phyloP scores from a whole-genome alignment of 2,329 filamentous ascomycete species.

The Podosphaera xanthii region DNA sequence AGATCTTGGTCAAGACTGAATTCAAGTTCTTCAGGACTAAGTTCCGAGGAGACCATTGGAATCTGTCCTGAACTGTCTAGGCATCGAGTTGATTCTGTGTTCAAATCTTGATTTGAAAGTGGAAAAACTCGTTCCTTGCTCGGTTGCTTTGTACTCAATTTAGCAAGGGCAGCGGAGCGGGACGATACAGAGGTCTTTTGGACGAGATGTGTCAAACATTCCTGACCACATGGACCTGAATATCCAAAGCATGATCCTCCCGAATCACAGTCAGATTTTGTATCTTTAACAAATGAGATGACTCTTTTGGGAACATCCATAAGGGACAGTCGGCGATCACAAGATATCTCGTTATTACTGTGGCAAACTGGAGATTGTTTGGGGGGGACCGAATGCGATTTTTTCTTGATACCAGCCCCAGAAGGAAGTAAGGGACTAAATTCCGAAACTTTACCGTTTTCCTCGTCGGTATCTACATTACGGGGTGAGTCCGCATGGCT shows the following conservation, averaged over 20 bases:
- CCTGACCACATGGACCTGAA: conserved; percentile 40
- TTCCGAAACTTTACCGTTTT: conserved; percentile 9
- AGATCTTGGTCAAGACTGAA: conserved; percentile 6
- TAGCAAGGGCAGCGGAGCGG: neutral
- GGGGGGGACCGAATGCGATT: neutral
- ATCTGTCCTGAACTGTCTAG: neutral
- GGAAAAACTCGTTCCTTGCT: neutral
- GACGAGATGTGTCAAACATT: conserved; percentile 36
- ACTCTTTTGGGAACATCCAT: conserved; percentile 30
- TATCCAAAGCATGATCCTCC: conserved; percentile 39
- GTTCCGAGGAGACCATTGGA: neutral
- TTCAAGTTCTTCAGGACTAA: conserved; percentile 3
- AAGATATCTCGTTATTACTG: neutral
- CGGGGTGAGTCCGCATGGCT: conserved; percentile 2
- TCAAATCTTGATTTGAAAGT: neutral
- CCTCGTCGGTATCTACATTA: neutral
- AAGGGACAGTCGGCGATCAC: conserved; percentile 27
- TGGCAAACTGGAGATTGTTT: neutral
- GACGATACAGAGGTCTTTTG: neutral
- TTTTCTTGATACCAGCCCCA: neutral
- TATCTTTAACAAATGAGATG: conserved; percentile 42
- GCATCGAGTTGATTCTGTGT: neutral
- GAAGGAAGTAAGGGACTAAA: conserved; percentile 12
- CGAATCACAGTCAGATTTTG: conserved; percentile 38
- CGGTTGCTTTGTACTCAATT: neutral